Evolutionary conservation across 2,329 filamentous ascomycete species (phyloP), one percentile per base, ranked within the genome.

Genomic region (Beauveria australis): DNA sequence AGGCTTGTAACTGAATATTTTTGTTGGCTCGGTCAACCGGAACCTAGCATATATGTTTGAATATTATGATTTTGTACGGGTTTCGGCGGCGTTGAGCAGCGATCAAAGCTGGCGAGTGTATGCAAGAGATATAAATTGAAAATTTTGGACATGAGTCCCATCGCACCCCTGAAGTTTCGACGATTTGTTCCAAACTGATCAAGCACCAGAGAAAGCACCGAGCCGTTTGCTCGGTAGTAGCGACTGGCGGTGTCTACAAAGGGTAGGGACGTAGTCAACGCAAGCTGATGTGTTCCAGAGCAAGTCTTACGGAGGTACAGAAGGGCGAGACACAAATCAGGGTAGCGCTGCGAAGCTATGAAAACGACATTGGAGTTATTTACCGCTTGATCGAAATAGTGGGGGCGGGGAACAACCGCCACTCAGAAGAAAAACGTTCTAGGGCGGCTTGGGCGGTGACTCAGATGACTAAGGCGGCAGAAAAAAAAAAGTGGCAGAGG

Each of bases 401-500:
- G 58, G 54, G 49, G 55, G 55, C 30, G 30, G 22, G 44, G 54
- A 16, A 24, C 33, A 9, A 19, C 40, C 7, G 14, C 44, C 33
- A 24, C 2, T 28, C 5, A 9, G 28, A 30, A 28, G 7, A 41
- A 19, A 59, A 58, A 16, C 12, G 30, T 16, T 41, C 30, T 14
- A 16, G 46, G 37, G 61, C 61, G 61, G 61, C 30, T 14, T 6
- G 46, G 37, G 61, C 61, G 61, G 61, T 62, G 61, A 52, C 37
- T n/a, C 3, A 16, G 59, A 59, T 60, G 62, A 63, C 62, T 61
- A 61, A 62, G 53, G 43, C 30, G 62, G 61, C 58, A 60, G 54
- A 61, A 75, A 64, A 63, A 63, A 60, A 60, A 63, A 63, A 60
- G 59, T 61, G 52, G 61, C 52, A 57, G 61, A 62, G 18, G 43